A percentile compares a stretch with the other conserved stretches of the same genome.
These are phyloP conservation scores for Cladophialophora psammophila DNA, from an alignment of 2,329 filamentous ascomycete species.

Conservation along the genomic window DNA sequence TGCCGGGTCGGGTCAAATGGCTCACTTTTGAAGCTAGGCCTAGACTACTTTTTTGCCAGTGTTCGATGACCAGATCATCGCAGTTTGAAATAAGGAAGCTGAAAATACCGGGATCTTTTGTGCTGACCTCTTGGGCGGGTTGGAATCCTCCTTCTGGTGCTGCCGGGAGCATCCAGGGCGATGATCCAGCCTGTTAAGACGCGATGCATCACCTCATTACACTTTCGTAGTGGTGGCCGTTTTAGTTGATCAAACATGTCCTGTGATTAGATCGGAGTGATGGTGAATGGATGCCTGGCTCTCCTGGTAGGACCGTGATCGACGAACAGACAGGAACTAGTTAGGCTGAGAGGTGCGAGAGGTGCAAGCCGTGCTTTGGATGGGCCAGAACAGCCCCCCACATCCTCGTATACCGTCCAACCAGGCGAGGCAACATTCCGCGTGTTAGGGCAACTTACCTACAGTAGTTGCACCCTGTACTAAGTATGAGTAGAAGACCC, in stretches of 20 bases:
- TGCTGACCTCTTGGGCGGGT: not conserved
- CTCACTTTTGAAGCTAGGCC: not conserved
- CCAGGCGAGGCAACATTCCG: not conserved
- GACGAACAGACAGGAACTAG: conserved; percentile 8
- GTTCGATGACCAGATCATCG: not conserved
- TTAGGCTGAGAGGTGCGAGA: conserved; percentile 3
- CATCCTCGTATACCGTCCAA: not conserved
- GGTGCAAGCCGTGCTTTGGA: not conserved
- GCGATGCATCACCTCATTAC: not conserved
- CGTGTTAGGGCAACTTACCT: not conserved
- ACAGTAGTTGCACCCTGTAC: not conserved
- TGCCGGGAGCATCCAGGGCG: not conserved
- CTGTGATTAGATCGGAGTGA: not conserved
- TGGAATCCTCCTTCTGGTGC: not conserved
- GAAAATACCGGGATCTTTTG: not conserved
- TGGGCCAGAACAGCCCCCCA: conserved; percentile 1
- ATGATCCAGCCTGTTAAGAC: conserved; percentile 1
- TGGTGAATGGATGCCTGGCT: not conserved
- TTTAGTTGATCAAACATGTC: conserved; percentile 3
- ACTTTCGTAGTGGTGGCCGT: not conserved
- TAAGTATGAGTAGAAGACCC: not conserved
- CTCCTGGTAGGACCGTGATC: not conserved
- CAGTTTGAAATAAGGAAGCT: not conserved
- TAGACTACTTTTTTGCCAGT: not conserved
- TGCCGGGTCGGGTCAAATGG: not conserved